Conservation (phyloP, 345 rosid species). For the Acer negundo region DNA sequence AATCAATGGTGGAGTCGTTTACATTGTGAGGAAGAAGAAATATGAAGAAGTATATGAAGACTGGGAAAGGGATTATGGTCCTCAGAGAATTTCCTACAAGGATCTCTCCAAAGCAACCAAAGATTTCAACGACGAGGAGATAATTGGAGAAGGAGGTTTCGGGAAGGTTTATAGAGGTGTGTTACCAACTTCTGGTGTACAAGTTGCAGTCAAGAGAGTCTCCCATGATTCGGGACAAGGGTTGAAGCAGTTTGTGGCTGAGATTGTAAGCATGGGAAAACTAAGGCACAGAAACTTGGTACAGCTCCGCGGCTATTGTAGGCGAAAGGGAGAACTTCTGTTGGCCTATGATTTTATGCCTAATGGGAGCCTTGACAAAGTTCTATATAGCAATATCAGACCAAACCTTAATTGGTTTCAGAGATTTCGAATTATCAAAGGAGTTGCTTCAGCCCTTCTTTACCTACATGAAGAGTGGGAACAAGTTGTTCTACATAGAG, state of each 20-base stretch:
- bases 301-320: conserved; percentile 44
- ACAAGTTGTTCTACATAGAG: conserved; percentile 48
- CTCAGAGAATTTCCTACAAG: conserved; percentile 59
- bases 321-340: conserved; percentile 38
- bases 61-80: conserved; percentile 60
- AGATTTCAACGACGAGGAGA: conserved; percentile 54
- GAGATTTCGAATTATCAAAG: conserved; percentile 42
- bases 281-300: conserved; percentile 44
- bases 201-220: conserved; percentile 61
- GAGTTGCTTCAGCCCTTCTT: conserved; percentile 34
- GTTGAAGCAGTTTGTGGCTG: conserved; percentile 38
- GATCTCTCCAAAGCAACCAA: conserved; percentile 55
- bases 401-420: conserved; percentile 35
- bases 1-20: conserved; percentile 25
- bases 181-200: conserved; percentile 37
- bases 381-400: conserved; percentile 18
- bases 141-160: conserved; percentile 53
- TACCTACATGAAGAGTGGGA: conserved; percentile 52
- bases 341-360: conserved; percentile 54
- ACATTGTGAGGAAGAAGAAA: conserved; percentile 38
- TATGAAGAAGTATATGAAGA: conserved; percentile 63
- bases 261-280: conserved; percentile 29
- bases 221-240: conserved; percentile 50
- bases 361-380: conserved; percentile 43
- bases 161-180: conserved; percentile 60